phyloP scores from a whole-genome alignment of 2,329 filamentous ascomycete species.

The Colletotrichum sp. region DNA sequence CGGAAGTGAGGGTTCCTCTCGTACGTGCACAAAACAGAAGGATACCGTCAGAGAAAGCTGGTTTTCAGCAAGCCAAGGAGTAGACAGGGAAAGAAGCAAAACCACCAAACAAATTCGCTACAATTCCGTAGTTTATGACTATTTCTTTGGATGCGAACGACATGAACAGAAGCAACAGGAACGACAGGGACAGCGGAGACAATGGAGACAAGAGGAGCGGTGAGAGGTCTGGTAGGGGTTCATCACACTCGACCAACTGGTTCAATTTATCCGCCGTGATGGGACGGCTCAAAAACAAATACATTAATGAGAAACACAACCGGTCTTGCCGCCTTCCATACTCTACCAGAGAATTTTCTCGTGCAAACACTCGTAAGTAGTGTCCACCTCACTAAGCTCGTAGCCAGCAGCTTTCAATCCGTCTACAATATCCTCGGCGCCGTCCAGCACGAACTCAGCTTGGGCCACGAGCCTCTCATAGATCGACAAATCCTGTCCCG shows the following conservation, averaged over 20 bases:
- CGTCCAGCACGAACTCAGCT: neutral
- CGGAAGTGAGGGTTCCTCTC: neutral
- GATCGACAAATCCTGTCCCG: neutral
- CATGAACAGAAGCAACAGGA: no score
- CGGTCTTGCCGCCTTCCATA: rapidly evolving
- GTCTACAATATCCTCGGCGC: neutral
- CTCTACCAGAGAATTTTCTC: rapidly evolving
- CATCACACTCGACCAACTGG: neutral
- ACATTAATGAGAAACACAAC: rapidly evolving
- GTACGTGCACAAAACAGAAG: rapidly evolving
- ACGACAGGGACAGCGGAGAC: no score
- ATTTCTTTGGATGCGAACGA: no score
- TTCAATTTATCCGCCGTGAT: neutral
- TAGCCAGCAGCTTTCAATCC: neutral
- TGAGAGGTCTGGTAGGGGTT: neutral
- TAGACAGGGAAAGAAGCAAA: neutral
- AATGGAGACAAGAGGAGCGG: no score
- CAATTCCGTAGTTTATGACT: no score
- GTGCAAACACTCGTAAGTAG: neutral
- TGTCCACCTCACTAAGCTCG: neutral
- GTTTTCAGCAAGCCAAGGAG: neutral
- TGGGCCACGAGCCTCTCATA: neutral
- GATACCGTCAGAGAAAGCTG: rapidly evolving
- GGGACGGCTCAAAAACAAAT: neutral
- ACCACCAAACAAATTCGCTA: rapidly evolving